Base-by-base conservation (phyloP, 495 filamentous ascomycete species). In the Penicillium flavigenum region DNA sequence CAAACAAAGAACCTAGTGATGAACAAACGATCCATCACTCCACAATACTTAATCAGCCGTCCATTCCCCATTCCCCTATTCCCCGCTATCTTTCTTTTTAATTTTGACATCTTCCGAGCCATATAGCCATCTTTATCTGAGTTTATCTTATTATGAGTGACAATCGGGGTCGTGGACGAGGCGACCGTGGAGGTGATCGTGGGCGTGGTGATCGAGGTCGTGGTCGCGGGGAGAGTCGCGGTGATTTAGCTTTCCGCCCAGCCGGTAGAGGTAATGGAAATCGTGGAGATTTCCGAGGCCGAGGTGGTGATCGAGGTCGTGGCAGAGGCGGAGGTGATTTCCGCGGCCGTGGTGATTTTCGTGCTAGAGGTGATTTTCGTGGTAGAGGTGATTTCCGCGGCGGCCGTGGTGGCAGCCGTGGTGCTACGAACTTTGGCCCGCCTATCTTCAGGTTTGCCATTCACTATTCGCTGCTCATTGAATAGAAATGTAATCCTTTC, bases 401-500 rank as follows among this genome's bases (percentile, higher is more conserved):
- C 16, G 48, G 48, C 16, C 34, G 34, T 27, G 14, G 52, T 0
- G 20, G 49, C 7, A 29, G 43, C 16, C 43, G 52, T 7, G 52
- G 43, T 47, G 6, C 11, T 22, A 24, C 26, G 1, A 47, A 55
- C 20, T 14, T 17, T 3, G 52, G 52, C 31, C 43, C 52, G 1
- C 52, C 52, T 19, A 55, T 55, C 31, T 55, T 55, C 43, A 55
- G 52, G 52, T 55, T 8, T 36, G 43, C n/a, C 12, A 22, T 5
- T 24, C 17, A 17, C 11, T 27, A 14, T 4, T n/a, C 34, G 19
- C 7, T 9, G 7, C 7, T 7, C 3, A n/a, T 27, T 22, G 27
- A 29, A 8, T 12, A 9, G 6, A 46, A 54, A 53, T 17, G 9
- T 57, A 31, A 59, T 36, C 10, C 29, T 14, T 47, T 1, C 36